Evolutionary conservation across 2,329 filamentous ascomycete genomes (phyloP), one percentile per base, ranked within the genome.

Genomic region (Aspergillus flavus): DNA sequence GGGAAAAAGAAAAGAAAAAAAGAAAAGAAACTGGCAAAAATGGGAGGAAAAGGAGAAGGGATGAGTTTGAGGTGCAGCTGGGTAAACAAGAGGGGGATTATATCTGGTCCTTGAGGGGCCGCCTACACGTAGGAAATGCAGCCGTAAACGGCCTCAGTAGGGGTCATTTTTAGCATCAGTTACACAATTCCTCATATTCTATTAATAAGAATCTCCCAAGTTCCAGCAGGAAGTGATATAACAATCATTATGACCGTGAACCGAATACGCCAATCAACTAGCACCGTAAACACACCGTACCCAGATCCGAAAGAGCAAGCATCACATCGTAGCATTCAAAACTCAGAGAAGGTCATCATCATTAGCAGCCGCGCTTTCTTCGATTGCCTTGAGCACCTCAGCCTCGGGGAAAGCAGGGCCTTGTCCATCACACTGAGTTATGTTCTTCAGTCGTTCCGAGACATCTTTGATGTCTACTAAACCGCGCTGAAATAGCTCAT

Each of bases 391-490:
- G 50, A 88, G 77, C 19, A 98, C 89, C 52, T 87, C 86, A 28
- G 85, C 81, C 76, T 97, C 94, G 65, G 91, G 89, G 71, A 97
- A 97, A 46, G 95, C 93, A 2, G 94, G 94, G 0, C 94, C 91
- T 73, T 93, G 90, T 2, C 93, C 94, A 78, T 97, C 91, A 75
- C 93, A 97, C 72, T 89, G 87, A 21, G 92, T 91, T 71, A 86
- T 81, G 21, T 85, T 83, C 80, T 92, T 94, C 59, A 98, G 81
- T 14, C 88, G 84, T 72, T 95, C 91, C 75, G 90, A 93, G 36
- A 97, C 91, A 74, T 91, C 86, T 43, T 85, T 89, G 14, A 97
- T 88, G 76, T 98, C 92, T 30, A 97, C 89, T 23, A 92, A 82
- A 0, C 93, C 93, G 54, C 86, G 85, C 75, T 89, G 87, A 75